Evolutionary conservation across 2,329 filamentous ascomycete genomes (phyloP).

Genomic region (Ophiosphaerella narmari): DNA sequence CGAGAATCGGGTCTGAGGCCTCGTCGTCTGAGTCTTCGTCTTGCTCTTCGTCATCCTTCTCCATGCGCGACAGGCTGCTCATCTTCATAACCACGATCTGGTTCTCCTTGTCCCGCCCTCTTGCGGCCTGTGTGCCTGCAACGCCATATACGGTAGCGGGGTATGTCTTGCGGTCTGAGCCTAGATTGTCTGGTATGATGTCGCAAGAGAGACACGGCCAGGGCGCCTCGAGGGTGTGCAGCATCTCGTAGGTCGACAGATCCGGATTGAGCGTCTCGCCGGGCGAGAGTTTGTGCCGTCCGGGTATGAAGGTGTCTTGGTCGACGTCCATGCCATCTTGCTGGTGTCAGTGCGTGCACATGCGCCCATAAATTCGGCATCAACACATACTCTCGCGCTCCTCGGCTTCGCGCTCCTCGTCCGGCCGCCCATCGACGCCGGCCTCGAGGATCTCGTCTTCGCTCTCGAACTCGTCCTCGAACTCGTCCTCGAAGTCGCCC

Average conservation of each 20-base stretch:
- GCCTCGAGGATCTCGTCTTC: slow-evolving; percentile 93
- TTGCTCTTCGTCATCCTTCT: slow-evolving; percentile 73
- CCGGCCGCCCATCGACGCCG: slow-evolving; percentile 88
- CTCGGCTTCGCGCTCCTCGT: slow-evolving; percentile 89
- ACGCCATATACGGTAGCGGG: slow-evolving; percentile 95
- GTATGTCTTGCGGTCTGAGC: slow-evolving; percentile 88
- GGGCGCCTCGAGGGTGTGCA: slow-evolving; percentile 89
- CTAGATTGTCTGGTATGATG: slow-evolving; percentile 81
- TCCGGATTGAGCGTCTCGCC: slow-evolving; percentile 92
- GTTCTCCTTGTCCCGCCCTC: slow-evolving; percentile 77
- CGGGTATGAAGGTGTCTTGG: slow-evolving; percentile 93
- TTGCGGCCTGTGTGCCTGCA: slow-evolving; percentile 89
- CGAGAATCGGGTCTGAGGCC: slow-evolving; percentile 83
- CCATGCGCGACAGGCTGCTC: slow-evolving; percentile 87
- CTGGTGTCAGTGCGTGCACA: slow-evolving; percentile 1
- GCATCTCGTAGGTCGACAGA: slow-evolving; percentile 94
- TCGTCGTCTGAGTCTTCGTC: slow-evolving; percentile 72
- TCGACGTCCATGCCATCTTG: slow-evolving; percentile 87
- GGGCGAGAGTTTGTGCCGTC: slow-evolving; percentile 85
- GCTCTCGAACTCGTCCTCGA: slow-evolving; percentile 88
- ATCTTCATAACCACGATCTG: slow-evolving; percentile 96
- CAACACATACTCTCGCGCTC: slow-evolving; percentile 67
- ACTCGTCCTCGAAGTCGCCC: slow-evolving; percentile 91
- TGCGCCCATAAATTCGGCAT: slow-evolving; percentile 16
- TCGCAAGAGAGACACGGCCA: slow-evolving; percentile 99